Conservation (phyloP, 2,329 filamentous ascomycete genomes). For the Ceratocystis smalleyi region DNA sequence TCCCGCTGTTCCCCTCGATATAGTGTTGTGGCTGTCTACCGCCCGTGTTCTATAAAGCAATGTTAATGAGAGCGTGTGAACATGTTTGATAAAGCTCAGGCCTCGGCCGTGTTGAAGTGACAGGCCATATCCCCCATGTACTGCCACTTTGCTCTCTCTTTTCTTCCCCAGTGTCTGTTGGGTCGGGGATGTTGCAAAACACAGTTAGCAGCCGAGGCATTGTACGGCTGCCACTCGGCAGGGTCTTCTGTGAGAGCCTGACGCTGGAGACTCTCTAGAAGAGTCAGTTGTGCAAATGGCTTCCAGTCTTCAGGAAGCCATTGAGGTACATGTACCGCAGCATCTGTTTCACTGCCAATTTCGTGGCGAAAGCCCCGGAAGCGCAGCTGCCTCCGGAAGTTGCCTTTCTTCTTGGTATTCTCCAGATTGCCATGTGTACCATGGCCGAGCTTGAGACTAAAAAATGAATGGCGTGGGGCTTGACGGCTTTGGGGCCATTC, state of each 20-base stretch:
- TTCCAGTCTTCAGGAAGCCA: slow-evolving; percentile 12
- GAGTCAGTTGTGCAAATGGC: slow-evolving; percentile 3
- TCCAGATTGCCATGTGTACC: neutral
- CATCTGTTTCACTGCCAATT: neutral
- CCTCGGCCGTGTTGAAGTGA: neutral
- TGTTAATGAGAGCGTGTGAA: neutral
- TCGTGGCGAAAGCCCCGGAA: neutral
- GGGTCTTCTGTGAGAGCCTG: neutral
- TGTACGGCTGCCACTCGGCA: slow-evolving; percentile 5
- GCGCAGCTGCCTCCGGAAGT: neutral
- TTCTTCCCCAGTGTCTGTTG: neutral
- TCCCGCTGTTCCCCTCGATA: too few relatives aligned
- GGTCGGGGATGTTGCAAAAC: slow-evolving; percentile 12
- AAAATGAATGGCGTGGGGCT: neutral
- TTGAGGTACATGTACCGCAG: neutral
- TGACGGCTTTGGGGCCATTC: neutral
- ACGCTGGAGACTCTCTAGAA: slow-evolving; percentile 5
- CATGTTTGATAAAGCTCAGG: neutral
- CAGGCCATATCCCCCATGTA: slow-evolving; percentile 6
- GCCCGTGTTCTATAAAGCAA: neutral
- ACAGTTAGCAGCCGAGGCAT: neutral
- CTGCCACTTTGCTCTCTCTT: slow-evolving; percentile 8
- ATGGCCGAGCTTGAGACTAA: neutral
- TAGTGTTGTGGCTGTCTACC: neutral
- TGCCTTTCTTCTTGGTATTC: neutral